Base-by-base conservation (phyloP, 169 alveolate genomes). In the Plasmodium sp. region DNA sequence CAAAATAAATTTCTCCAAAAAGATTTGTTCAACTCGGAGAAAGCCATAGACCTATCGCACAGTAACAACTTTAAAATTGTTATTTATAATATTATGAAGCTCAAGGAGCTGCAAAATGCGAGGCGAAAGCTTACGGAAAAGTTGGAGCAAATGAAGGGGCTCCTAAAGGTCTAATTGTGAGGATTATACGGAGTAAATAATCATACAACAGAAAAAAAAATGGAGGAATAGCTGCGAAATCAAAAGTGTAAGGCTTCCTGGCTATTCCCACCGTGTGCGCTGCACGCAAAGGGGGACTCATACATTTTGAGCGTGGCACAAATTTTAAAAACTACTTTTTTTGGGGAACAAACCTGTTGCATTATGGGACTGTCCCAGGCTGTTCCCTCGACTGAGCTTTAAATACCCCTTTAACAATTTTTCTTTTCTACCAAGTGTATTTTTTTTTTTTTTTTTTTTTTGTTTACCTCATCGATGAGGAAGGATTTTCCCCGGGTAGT, bases 1-100 rank as follows among this genome's bases (percentile, higher is more conserved):
- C 90, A 90, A 51, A 90, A 90, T 90, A 90, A 90, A 90, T 90
- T 90, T 81, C 83, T 90, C 16, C 84, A 90, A 67, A n/a, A 39
- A 80, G 74, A 90, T 90, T 80, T 56, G 54, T 90, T 90, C 73
- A 18, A 90, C 84, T 90, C 94, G 14, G 92, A 90, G 7, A 90
- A 90, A 81, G 62, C 48, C 18, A 90, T 90, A 39, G 62, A 90
- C 67, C 51, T 80, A 14, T 81, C 48, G 34, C 67, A 74, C 82
- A 22, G 73, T 33, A 90, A 81, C 48, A 90, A 90, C 74, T 90
- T 90, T 81, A 58, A 67, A 41, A 90, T 90, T n/a, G 83, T 81
- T 81, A 71, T 90, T 12, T 81, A 90, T 41, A 90, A 90, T 48
- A 74, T 90, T 81, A 80, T 90, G 71, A 90, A 74, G 83, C 71